Evolutionary conservation across 805 yeast species (phyloP), one percentile per base, ranked within the genome.

Genomic region (Kuraishia cidri): DNA sequence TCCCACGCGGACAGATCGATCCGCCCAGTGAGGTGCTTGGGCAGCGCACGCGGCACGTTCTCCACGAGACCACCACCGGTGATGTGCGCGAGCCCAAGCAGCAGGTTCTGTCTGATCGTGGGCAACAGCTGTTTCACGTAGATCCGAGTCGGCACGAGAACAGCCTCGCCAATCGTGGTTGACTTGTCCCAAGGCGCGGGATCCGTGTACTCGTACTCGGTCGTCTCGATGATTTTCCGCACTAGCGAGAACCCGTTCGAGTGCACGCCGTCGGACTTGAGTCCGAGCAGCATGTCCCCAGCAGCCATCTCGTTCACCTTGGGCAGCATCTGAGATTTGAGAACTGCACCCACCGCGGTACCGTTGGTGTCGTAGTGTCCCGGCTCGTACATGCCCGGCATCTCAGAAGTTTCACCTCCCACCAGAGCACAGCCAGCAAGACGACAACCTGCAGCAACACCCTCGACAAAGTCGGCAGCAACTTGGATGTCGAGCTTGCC

Each of bases 21-120:
- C 43, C 65, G 66, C 10, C 97, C 98, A 47, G 79, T 78, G 40
- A 92, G 64, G 45, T 75, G 58, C 37, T 72, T 60, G 37, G 98
- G 98, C 40, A 92, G 66, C 13, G 95, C 92, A 54, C 99, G 76
- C 34, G 99, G 99, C 37, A 90, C 77, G 58, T 92, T 92, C 59
- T 92, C 99, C 19, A 92, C 79, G 34, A 92, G 67, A 33, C 99
- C 99, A 56, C 99, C 99, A 40, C 99, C 99, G 16, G 99, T 92
- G 50, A 92, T 92, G 51, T 92, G 95, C 3, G 98, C 95, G 52
- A 92, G 69, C 37, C 97, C 99, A 35, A 87, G 66, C 30, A 90
- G 52, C 36, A 82, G 60, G 22, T 69, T 78, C 47, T 80, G 66
- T 46, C 69, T 71, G 41, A 88, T 69, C 2, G 84, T 75, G 30